Evolutionary conservation across 2,329 filamentous ascomycete genomes (phyloP), one percentile per base, ranked within the genome.

Genomic region (Fusarium sp.): DNA sequence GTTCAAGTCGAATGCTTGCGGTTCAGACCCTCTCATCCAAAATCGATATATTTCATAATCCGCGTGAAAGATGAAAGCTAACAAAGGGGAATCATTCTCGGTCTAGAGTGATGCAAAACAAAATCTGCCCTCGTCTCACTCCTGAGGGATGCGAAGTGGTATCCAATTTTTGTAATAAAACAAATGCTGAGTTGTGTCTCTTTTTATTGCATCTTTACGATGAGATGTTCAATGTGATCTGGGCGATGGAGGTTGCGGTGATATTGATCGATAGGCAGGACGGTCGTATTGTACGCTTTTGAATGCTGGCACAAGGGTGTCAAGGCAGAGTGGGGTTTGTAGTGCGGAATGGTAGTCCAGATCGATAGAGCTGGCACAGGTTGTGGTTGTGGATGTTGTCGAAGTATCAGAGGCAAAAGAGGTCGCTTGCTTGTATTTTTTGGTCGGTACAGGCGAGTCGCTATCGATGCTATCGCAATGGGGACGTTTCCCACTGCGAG

Each of bases 361-460:
- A 10, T 68, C 66, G 38, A 70, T 54, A 51, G 73, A 55, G 43
- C 69, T 50, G 20, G 56, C 53, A 40, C 28, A 24, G 22, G 58
- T 11, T 24, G 63, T 66, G 9, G 68, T 51, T 14, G 63, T 51
- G 10, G 73, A 72, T n/a, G 68, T 65, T 22, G 68, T 60, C 18
- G 73, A 75, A 13, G 51, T 59, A 34, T 71, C 60, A 9, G 73
- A 75, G 17, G 63, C 63, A 63, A 75, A 66, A 17, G 73, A 74
- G 7, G 66, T 71, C 22, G 72, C 58, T 50, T 74, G 73, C 44
- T 75, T 75, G 45, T 63, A 65, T 51, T 75, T 75, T 40, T 75
- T 75, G 53, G 43, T 72, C 3, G 73, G 70, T 17, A 73, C 59
- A 24, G 66, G 62, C n/a, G 72, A 68, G 26, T 68, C 63, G 10